These are phyloP conservation scores for Microthyrium microscopicum DNA, from an alignment of 2,329 filamentous ascomycete genomes.

Conservation along the genomic window DNA sequence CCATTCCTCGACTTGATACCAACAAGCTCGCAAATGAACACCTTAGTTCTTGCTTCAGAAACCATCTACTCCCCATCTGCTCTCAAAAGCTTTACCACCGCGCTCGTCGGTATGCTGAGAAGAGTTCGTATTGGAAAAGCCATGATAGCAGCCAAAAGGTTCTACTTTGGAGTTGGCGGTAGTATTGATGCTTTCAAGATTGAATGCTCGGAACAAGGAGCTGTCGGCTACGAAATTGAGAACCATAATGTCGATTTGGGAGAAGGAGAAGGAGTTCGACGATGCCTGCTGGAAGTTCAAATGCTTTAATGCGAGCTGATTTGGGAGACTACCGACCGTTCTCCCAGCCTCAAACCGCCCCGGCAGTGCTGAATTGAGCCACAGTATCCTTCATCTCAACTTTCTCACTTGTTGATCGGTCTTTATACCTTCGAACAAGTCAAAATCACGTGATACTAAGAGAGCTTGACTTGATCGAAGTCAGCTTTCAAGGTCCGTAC, in stretches of 20 bases:
- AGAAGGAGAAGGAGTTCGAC: constrained; percentile 24
- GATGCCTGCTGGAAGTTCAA: constrained; percentile 30
- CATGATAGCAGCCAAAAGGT: constrained; percentile 57
- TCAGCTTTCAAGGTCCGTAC: too few species aligned
- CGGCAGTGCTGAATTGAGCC: too few species aligned
- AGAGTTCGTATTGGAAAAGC: constrained; percentile 39
- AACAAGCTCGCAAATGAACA: constrained; percentile 21
- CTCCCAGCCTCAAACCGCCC: too few species aligned
- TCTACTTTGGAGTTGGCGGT: constrained; percentile 75
- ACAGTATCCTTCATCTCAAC: too few species aligned
- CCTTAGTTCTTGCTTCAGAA: constrained; percentile 54
- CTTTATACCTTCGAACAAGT: too few species aligned
- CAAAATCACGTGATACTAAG: too few species aligned
- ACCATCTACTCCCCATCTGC: constrained; percentile 70
- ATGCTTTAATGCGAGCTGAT: constrained; percentile 9
- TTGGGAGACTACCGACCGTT: too few species aligned
- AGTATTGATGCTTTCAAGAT: constrained; percentile 57
- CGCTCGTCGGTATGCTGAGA: constrained; percentile 41
- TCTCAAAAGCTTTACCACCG: constrained; percentile 50
- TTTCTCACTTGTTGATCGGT: too few species aligned
- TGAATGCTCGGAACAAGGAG: constrained; percentile 24
- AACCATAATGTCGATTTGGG: constrained; percentile 27
- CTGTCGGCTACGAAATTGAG: constrained; percentile 31
- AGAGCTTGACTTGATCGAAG: too few species aligned
- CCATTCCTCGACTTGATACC: constrained; percentile 43